Base-by-base conservation (phyloP, 2,329 filamentous ascomycete genomes). In the Chaetothyriales sp. region DNA sequence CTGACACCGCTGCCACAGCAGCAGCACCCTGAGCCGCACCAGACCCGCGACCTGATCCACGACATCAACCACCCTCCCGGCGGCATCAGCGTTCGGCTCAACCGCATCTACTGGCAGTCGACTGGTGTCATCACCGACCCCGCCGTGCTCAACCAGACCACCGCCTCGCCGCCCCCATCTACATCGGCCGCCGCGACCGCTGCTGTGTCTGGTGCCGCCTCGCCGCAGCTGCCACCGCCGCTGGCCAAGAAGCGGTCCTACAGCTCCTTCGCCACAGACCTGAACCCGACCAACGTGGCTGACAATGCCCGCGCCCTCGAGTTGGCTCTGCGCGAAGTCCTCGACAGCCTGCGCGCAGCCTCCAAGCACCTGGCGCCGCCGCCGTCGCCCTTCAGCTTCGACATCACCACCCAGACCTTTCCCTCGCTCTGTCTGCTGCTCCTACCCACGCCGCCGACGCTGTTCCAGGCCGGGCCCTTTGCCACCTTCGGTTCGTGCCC, bases 261-360 rank as follows among this genome's bases (percentile, higher is more conserved):
- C 48, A 54, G 55, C 12, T 47, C 55, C 50, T 55, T 57, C 51
- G 46, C 61, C 49, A 53, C 56, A 50, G 58, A 60, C 26, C 25
- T 57, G 10, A 53, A 50, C 32, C 43, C 53, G 7, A 42, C 48
- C 8, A 49, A 10, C 39, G 49, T 48, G 20, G 49, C 52, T 7
- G 89, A 95, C 63, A 87, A 79, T n/a, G 83, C 83, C 18, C 79
- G 80, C 56, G 89, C 89, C 4, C 81, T 89, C 19, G 87, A 95
- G 68, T 69, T 95, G 63, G 88, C 90, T 5, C 68, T 95, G 59
- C 75, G 85, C 55, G 90, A 95, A 68, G 72, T 95, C 44, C 68
- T 95, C 50, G 81, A 83, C 61, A 89, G 84, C 53, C 77, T 89
- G 65, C 80, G 84, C 63, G 86, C 88, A 55, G 88, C 89, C 56